Evolutionary conservation across 805 yeast species (phyloP).

Genomic region (Wickerhamiella kurtzmanii): DNA sequence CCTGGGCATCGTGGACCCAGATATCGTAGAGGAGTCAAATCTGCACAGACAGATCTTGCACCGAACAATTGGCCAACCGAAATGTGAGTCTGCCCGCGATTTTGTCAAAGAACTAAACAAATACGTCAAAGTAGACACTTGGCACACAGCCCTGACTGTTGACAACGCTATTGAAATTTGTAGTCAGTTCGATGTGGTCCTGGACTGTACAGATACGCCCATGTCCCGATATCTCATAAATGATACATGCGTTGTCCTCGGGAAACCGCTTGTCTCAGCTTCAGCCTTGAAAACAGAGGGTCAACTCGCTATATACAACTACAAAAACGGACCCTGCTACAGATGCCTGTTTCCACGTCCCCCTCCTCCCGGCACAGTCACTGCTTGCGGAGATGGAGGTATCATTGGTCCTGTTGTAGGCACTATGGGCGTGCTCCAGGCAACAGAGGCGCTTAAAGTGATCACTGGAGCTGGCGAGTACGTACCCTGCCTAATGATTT

Average conservation of each 20-base stretch:
- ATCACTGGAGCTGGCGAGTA: slow-evolving; percentile 44
- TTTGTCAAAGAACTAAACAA: slow-evolving; percentile 53
- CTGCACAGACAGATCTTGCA: slow-evolving; percentile 85
- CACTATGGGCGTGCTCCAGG: slow-evolving; percentile 75
- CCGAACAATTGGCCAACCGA: slow-evolving; percentile 53
- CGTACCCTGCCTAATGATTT: slow-evolving; percentile 47
- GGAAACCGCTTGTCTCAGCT: slow-evolving; percentile 72
- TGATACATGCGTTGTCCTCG: slow-evolving; percentile 61
- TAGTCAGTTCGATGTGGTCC: slow-evolving; percentile 52
- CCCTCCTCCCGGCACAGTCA: slow-evolving; percentile 70
- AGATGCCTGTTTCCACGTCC: slow-evolving; percentile 87
- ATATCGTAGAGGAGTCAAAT: slow-evolving; percentile 70
- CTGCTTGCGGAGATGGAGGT: slow-evolving; percentile 86
- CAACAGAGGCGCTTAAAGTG: slow-evolving; percentile 71
- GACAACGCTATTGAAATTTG: slow-evolving; percentile 53
- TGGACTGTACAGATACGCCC: slow-evolving; percentile 95
- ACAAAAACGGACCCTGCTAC: slow-evolving; percentile 71
- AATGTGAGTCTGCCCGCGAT: slow-evolving; percentile 65
- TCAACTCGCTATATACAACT: slow-evolving; percentile 68
- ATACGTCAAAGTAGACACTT: slow-evolving; percentile 39
- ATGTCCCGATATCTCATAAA: slow-evolving; percentile 72
- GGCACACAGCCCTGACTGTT: slow-evolving; percentile 25
- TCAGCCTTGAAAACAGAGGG: slow-evolving; percentile 90
- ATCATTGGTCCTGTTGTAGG: slow-evolving; percentile 97
- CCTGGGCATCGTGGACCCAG: slow-evolving; percentile 80